phyloP scores from a whole-genome alignment of 345 rosid species.

The Conringia planisiliqua region DNA sequence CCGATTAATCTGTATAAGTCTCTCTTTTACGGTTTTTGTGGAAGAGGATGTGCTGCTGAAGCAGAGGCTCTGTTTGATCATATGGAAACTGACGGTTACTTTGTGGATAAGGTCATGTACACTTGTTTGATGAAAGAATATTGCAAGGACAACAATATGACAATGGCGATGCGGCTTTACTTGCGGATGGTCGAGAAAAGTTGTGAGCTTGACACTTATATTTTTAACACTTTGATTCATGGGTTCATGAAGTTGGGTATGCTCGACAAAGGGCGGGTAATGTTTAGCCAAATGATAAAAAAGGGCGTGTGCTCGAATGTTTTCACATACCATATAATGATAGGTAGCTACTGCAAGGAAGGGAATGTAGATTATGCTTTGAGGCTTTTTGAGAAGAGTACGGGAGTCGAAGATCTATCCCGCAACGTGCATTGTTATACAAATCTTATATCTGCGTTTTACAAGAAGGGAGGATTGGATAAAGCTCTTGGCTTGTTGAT shows the following conservation, averaged over 20 bases:
- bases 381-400: slow-evolving; percentile 36
- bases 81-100: slow-evolving; percentile 53
- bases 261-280: slow-evolving; percentile 43
- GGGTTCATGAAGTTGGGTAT: slow-evolving; percentile 53
- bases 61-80: slow-evolving; percentile 53
- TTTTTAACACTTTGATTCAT: slow-evolving; percentile 58
- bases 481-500: slow-evolving; percentile 46
- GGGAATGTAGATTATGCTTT: slow-evolving; percentile 53
- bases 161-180: slow-evolving; percentile 58
- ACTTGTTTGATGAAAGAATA: slow-evolving; percentile 51
- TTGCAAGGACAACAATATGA: slow-evolving; percentile 50
- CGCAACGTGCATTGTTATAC: slow-evolving; percentile 54
- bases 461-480: slow-evolving; percentile 40
- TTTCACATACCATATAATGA: slow-evolving; percentile 52
- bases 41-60: slow-evolving; percentile 42
- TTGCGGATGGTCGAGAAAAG: slow-evolving; percentile 59
- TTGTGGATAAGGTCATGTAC: slow-evolving; percentile 53
- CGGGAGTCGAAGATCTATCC: slow-evolving; percentile 31
- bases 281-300: slow-evolving; percentile 44
- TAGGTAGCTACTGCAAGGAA: slow-evolving; percentile 52
- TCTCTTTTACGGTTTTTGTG: slow-evolving; percentile 62
- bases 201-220: slow-evolving; percentile 49
- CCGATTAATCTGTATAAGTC: slow-evolving; percentile 47
- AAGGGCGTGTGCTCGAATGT: slow-evolving; percentile 37
- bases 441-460: slow-evolving; percentile 47